Evolutionary conservation across 257 asterid species (phyloP).

Genomic region (Ilex aquifolium): DNA sequence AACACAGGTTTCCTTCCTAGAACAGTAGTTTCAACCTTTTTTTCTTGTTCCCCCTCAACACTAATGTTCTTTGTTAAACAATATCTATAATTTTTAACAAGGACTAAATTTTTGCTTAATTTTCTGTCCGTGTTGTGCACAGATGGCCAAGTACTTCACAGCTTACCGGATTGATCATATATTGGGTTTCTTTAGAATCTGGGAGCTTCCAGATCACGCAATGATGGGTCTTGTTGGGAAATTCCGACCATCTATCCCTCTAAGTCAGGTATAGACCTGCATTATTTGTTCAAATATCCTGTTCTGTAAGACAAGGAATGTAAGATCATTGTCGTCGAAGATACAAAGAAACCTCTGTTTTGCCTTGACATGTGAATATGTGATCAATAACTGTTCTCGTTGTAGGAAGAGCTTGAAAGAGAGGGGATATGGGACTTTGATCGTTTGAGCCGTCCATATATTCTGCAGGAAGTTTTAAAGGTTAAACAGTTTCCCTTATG

Average conservation of each 20-base stretch:
- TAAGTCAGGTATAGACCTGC: constrained; percentile 55
- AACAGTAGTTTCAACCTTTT: constrained; percentile 1
- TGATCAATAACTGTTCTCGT: constrained; percentile 1
- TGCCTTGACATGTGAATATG: not conserved
- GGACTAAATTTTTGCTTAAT: too few relatives aligned
- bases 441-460: constrained; percentile 77
- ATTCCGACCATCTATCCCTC: constrained; percentile 89
- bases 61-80: not conserved
- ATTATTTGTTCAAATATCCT: not conserved
- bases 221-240: constrained; percentile 96
- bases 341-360: not conserved
- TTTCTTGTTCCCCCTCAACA: not conserved
- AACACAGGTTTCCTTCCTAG: constrained; percentile 54
- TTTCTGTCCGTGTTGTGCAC: constrained; percentile 12
- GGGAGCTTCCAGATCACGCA: constrained; percentile 99
- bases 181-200: constrained; percentile 89
- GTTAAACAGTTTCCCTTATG: constrained; percentile 16
- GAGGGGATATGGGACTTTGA: constrained; percentile 97
- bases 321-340: too few relatives aligned
- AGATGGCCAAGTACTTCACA: constrained; percentile 97
- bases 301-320: too few relatives aligned
- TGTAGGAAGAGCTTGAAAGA: constrained; percentile 85
- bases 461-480: constrained; percentile 49
- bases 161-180: constrained; percentile 96
- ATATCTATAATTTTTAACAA: too few relatives aligned